Evolutionary conservation across 208 protist genomes (phyloP), one percentile per base, ranked within the genome.

Genomic region (Wallacemonas rigidus): DNA sequence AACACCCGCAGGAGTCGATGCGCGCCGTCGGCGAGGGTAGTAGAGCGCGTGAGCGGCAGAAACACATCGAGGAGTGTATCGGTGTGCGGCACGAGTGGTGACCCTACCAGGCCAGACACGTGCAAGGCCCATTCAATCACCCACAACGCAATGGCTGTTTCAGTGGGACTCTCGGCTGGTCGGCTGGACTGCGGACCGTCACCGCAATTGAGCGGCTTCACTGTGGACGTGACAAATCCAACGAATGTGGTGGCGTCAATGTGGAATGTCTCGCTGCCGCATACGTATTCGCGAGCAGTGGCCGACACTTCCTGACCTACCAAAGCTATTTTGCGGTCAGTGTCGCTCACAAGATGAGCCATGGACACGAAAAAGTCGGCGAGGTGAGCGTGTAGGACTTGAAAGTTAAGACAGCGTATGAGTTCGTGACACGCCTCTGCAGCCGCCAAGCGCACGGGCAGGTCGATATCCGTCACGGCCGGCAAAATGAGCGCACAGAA

Each of bases 231-330:
- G 15, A 91, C 75, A 72, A 89, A 81, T 1, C 5, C 44, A 12
- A 86, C 83, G 77, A 89, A 89, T 3, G 69, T 54, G 3, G 74
- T 69, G 17, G 79, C 67, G 63, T 82, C 77, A 7, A 94, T 48
- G 5, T 60, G 69, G 26, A 74, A 73, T 40, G 54, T 62, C 1
- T 79, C 80, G 43, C 74, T 85, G 11, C 73, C 80, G 43, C 74
- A 82, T 8, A 92, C 55, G 2, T 81, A 47, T 70, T 92, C 86
- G 17, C 85, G 84, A 72, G 91, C 38, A 6, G 79, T 72, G 7
- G 68, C 81, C 8, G 89, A 92, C 58, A 90, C 80, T 58, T 94
- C 89, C 53, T 85, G 79, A 0, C 82, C 89, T 7, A 92, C 57
- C 9, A 85, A 14, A 8, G 74, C 74, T 26, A 90, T 81, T 14